Evolutionary conservation across 352 stramenopile genomes (phyloP), one percentile per base, ranked within the genome.

Genomic region (Thalassiosira delicatula): DNA sequence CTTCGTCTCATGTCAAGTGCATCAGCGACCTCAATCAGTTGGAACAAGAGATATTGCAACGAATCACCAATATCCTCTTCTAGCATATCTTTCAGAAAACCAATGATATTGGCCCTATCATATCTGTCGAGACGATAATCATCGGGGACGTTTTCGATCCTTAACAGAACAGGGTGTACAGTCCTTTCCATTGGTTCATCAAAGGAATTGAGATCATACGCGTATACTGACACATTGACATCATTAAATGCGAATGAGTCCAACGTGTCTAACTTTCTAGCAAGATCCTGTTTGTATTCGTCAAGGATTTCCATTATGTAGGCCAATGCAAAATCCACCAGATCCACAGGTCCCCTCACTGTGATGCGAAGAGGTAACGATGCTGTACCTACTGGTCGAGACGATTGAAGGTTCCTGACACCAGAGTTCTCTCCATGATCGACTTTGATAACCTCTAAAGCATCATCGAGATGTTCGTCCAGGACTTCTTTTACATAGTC

Each of bases 381-480:
- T 21, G 21, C 3, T 32, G 51, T 32, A 35, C 3, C 17, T 21
- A 60, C 33, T 30, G 5, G 21, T 30, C 33, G 11, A 21, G 3
- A 60, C 51, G 17, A 27, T 56, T 56, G 46, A 56, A 56, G 46
- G 46, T 56, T 7, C 27, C 14, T 7, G 7, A 56, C 4, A 27
- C 46, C 46, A 56, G n/a, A n/a, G n/a, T n/a, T n/a, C n/a, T n/a
- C n/a, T 21, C 3, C 65, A 8, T 73, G 46, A 1, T 8, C 40
- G 25, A 73, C 40, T 42, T 37, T 23, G 3, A 73, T 29, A 17
- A 73, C 7, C 8, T 60, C 40, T 23, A 60, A 46, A 33, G 44
- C 37, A n/a, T 37, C 29, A 57, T 73, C 23, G 42, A 73, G 19
- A 29, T 73, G 40, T 23, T 73, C 65, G n/a, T 37, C 44, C 7